phyloP scores from a whole-genome alignment of 2,329 filamentous ascomycete genomes.

The Botrytis aclada region DNA sequence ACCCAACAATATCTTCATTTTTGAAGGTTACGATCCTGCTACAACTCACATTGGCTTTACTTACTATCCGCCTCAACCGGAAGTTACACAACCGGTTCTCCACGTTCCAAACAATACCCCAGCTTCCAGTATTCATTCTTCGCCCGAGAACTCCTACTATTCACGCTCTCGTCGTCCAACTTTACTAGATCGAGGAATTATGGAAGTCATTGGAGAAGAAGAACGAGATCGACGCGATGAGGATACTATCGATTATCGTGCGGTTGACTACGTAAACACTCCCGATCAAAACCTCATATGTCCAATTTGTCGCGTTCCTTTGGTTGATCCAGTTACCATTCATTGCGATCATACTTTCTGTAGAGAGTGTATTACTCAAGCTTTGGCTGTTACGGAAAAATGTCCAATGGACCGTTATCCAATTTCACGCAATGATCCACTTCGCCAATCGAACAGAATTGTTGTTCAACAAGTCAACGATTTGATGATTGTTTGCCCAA shows the following conservation, averaged over 20 bases:
- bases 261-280: conserved; percentile 38
- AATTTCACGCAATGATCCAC: conserved; percentile 38
- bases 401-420: conserved; percentile 59
- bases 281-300: conserved; percentile 42
- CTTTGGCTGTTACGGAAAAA: conserved; percentile 43
- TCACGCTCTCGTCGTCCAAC: conserved; percentile 8
- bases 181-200: conserved; percentile 6
- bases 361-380: conserved; percentile 51
- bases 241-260: conserved; percentile 36
- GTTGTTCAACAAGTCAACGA: conserved; percentile 60
- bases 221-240: conserved; percentile 1
- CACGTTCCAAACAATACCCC: conserved; percentile 16
- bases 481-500: conserved; percentile 58
- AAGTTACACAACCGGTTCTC: not conserved
- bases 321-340: conserved; percentile 59
- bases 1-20: conserved; percentile 7
- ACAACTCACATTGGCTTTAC: conserved; percentile 15
- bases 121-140: conserved; percentile 12
- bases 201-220: conserved; percentile 16
- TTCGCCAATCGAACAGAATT: conserved; percentile 41
- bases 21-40: conserved; percentile 14
- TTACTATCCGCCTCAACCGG: not conserved
- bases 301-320: conserved; percentile 54
- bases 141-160: conserved; percentile 2
- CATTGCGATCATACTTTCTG: conserved; percentile 66